Percentiles rank a stretch among this genome's conserved stretches.
Evolutionary conservation across 2,329 filamentous ascomycete genomes (phyloP).

Genomic region (Pyrenophora tritici-repentis): DNA sequence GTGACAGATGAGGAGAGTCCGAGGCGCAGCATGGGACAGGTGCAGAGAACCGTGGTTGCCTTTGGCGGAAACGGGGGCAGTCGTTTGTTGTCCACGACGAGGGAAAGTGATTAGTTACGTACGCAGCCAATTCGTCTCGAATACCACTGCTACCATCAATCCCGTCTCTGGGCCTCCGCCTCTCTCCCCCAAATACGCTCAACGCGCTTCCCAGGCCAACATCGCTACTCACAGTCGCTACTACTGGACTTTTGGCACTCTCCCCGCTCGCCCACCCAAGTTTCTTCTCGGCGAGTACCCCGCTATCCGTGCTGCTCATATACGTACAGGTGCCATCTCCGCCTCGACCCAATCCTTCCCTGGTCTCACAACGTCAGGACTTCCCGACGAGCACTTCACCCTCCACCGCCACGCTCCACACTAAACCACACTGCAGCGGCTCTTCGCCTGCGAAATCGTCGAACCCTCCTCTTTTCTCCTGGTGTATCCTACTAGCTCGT

Average conservation of each 20-base stretch:
- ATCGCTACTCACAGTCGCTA: slow-evolving; percentile 18
- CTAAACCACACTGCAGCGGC: neutral
- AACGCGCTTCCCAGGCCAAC: slow-evolving; percentile 20
- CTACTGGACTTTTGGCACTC: slow-evolving; percentile 16
- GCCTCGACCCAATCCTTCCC: slow-evolving; percentile 1
- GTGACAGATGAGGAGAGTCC: slow-evolving; percentile 8
- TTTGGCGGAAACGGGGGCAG: neutral
- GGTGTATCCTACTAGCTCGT: neutral
- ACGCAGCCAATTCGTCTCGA: slow-evolving; percentile 12
- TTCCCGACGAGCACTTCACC: slow-evolving; percentile 4
- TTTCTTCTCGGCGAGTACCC: neutral
- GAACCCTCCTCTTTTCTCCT: neutral
- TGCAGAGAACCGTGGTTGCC: slow-evolving; percentile 1
- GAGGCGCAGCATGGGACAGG: neutral
- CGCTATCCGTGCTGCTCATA: slow-evolving; percentile 4
- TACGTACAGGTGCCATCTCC: slow-evolving; percentile 1
- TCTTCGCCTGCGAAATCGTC: neutral
- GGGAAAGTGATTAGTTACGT: slow-evolving; percentile 10
- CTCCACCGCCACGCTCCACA: neutral
- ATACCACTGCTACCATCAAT: slow-evolving; percentile 18
- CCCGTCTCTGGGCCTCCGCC: slow-evolving; percentile 1
- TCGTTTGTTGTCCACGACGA: neutral
- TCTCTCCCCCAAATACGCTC: slow-evolving; percentile 11
- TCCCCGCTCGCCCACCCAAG: slow-evolving; percentile 22
- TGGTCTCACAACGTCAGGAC: slow-evolving; percentile 10